These are phyloP conservation scores for Yarrowia deformans DNA, from an alignment of 805 yeast genomes.

Conservation along the genomic window DNA sequence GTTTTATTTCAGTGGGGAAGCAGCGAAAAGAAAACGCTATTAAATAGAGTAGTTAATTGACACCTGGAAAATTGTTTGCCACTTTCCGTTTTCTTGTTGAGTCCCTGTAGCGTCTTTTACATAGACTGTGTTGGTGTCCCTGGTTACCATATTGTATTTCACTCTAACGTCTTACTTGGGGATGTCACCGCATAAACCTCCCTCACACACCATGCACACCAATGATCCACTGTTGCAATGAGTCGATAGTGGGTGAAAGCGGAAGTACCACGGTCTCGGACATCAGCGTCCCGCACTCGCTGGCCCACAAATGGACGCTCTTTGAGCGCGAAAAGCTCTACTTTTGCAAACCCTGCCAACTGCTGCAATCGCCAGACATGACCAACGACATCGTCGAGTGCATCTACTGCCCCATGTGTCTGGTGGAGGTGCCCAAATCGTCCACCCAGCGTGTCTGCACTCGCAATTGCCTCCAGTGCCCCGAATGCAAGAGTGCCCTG, in stretches of 20 bases:
- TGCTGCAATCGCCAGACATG: slow-evolving; percentile 33
- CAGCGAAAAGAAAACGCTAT: too few species aligned
- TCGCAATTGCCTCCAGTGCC: slow-evolving; percentile 36
- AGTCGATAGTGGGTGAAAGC: slow-evolving; percentile 29
- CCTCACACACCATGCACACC: background rate
- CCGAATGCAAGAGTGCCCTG: slow-evolving; percentile 30
- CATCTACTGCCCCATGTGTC: slow-evolving; percentile 37
- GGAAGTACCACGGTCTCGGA: slow-evolving; percentile 31
- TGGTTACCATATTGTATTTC: too few species aligned
- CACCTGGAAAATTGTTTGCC: too few species aligned
- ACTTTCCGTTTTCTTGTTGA: too few species aligned
- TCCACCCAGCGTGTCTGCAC: slow-evolving; percentile 17
- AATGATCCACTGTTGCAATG: slow-evolving; percentile 35
- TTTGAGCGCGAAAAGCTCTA: slow-evolving; percentile 23
- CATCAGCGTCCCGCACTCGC: slow-evolving; percentile 18
- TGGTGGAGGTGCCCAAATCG: slow-evolving; percentile 35
- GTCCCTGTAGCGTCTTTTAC: too few species aligned
- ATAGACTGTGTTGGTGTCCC: too few species aligned
- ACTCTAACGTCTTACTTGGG: background rate
- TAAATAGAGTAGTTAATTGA: too few species aligned
- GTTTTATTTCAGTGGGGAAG: too few species aligned
- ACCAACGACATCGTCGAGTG: slow-evolving; percentile 20
- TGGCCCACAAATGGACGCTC: slow-evolving; percentile 29
- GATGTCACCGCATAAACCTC: too few species aligned
- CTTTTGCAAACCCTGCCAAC: slow-evolving; percentile 31